phyloP scores from a whole-genome alignment of 805 yeast genomes.

The Myxozyma sirexii region DNA sequence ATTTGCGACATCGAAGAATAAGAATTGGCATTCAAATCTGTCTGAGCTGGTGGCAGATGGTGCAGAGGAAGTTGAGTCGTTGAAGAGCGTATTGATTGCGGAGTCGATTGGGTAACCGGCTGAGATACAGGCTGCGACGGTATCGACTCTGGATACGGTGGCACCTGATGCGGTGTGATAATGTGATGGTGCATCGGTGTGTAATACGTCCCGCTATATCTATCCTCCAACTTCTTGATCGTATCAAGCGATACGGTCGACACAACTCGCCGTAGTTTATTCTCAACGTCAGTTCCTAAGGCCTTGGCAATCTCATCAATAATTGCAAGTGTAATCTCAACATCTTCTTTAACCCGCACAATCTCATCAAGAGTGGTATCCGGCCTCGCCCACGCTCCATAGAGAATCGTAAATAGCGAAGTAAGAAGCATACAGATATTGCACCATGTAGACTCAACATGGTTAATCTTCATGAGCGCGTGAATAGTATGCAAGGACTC shows the following conservation, averaged over 20 bases:
- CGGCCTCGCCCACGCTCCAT: constrained; percentile 27
- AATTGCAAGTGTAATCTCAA: constrained; percentile 12
- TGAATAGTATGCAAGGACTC: constrained; percentile 25
- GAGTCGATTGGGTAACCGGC: too few species aligned
- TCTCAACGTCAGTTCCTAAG: constrained; percentile 11
- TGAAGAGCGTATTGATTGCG: too few species aligned
- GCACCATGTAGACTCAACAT: constrained; percentile 29
- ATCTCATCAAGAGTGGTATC: constrained; percentile 21
- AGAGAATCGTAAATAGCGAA: constrained; percentile 25
- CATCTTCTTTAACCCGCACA: constrained; percentile 21
- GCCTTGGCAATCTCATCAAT: constrained; percentile 21
- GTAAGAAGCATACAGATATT: constrained; percentile 19
- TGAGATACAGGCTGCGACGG: background rate
- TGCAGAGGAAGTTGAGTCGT: too few species aligned
- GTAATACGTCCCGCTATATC: constrained; percentile 3
- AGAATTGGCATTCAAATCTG: too few species aligned
- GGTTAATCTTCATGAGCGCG: constrained; percentile 24
- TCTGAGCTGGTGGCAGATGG: too few species aligned
- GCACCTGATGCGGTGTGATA: constrained; percentile 1
- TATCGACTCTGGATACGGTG: background rate
- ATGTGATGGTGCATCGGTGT: constrained; percentile 13
- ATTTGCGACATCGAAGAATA: too few species aligned
- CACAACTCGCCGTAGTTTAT: constrained; percentile 21
- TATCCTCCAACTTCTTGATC: constrained; percentile 19
- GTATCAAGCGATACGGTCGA: constrained; percentile 20